phyloP scores from a whole-genome alignment of 2,329 filamentous ascomycete genomes.

The Diatrype stigma region DNA sequence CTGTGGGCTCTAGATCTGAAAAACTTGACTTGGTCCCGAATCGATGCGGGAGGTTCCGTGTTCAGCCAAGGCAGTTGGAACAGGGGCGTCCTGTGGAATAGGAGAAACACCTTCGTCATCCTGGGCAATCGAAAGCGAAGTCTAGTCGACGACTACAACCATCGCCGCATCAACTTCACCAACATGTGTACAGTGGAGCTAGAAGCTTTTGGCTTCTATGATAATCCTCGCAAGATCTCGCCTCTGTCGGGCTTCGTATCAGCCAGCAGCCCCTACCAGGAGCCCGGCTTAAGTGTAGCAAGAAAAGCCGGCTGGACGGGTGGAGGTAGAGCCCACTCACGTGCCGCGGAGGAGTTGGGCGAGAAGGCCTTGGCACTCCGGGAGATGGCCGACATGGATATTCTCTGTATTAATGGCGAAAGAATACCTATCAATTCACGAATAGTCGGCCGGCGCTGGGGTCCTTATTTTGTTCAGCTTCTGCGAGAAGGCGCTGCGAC shows the following conservation, averaged over 20 bases:
- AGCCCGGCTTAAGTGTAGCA: conserved; percentile 50
- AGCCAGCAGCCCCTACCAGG: conserved; percentile 67
- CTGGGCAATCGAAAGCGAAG: conserved; percentile 90
- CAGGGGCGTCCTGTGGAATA: conserved; percentile 85
- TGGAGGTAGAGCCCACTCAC: conserved; percentile 71
- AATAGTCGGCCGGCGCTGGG: conserved; percentile 84
- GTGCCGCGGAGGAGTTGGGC: conserved; percentile 80
- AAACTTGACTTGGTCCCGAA: conserved; percentile 88
- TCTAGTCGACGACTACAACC: conserved; percentile 96
- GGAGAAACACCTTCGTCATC: conserved; percentile 92
- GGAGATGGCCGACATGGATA: conserved; percentile 96
- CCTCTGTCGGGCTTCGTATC: conserved; percentile 83
- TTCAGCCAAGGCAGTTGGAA: conserved; percentile 99
- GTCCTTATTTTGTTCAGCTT: conserved; percentile 90
- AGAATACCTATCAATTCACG: conserved; percentile 91
- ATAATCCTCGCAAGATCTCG: conserved; percentile 77
- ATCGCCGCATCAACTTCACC: conserved; percentile 93
- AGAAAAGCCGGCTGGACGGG: conserved; percentile 62
- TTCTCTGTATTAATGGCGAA: conserved; percentile 85
- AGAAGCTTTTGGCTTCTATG: conserved; percentile 94
- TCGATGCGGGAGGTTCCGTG: conserved; percentile 89
- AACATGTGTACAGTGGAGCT: conserved; percentile 96
- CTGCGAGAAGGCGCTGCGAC: conserved; percentile 74
- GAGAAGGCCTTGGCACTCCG: conserved; percentile 71
- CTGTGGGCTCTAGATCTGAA: conserved; percentile 90